Evolutionary conservation across 2,329 filamentous ascomycete genomes (phyloP), one percentile per base, ranked within the genome.

Genomic region (Gaeumannomyces sp.): DNA sequence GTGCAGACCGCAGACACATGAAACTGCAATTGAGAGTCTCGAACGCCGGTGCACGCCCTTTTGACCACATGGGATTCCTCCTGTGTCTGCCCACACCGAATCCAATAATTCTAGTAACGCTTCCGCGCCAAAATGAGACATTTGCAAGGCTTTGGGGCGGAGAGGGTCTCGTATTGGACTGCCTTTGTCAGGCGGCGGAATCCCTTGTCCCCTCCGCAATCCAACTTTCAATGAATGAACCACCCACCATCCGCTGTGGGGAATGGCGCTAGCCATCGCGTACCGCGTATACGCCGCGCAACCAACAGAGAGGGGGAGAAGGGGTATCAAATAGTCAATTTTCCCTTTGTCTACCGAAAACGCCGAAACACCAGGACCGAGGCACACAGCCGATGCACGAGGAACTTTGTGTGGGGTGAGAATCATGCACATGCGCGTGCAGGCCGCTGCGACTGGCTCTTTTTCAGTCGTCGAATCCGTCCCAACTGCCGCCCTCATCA

Each of bases 381-480:
- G 22, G 22, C 45, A 53, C 45, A 25, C 45, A 53, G 45, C 19
- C 45, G 6, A 10, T 5, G 16, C 16, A 2, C 6, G 45, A 19
- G 45, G 19, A 53, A 53, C 38, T 45, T 22, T 45, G 38, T 45
- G 38, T 22, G 38, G 38, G 38, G 14, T 22, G 38, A 14, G 10
- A 10, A 45, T 25, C 45, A 22, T 10, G 19, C 38, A 45, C 38
- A 22, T n/a, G 22, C 45, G 8, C 22, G 22, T 53, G 45, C 45
- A 19, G 16, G 45, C 45, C 38, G 38, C 16, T 11, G 45, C 27
- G 16, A 16, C 38, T 16, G 16, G 6, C 38, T 45, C 11, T 33
- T 11, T 1, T n/a, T 81, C 76, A 89, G 70, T 90, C 87, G 10
- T 85, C 84, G 69, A 93, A 87, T 0, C 90, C 90, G 69, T 83